A percentile compares a stretch with the other conserved stretches of the same genome.
Evolutionary conservation across 805 yeast genomes (phyloP).

Genomic region (Nakazawaea peltata): DNA sequence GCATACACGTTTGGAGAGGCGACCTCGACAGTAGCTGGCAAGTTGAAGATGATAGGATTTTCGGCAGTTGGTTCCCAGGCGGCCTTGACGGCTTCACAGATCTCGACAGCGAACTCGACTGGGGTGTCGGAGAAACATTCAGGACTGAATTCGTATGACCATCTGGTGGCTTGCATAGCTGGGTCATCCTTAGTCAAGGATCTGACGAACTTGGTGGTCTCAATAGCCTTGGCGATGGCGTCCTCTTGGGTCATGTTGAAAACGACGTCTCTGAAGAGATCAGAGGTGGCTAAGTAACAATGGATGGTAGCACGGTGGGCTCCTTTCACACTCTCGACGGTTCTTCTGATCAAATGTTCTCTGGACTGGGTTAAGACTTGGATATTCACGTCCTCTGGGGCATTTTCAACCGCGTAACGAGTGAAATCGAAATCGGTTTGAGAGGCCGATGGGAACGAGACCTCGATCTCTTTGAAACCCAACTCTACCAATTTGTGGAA

Average conservation of each 20-base stretch:
- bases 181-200: conserved; percentile 74
- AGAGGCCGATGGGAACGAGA: conserved; percentile 74
- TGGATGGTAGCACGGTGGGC: conserved; percentile 69
- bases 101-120: conserved; percentile 62
- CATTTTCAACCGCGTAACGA: conserved; percentile 68
- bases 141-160: conserved; percentile 74
- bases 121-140: conserved; percentile 75
- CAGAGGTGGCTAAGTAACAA: conserved; percentile 70
- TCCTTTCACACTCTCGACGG: conserved; percentile 65
- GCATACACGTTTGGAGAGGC: conserved; percentile 72
- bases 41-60: conserved; percentile 66
- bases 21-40: conserved; percentile 78
- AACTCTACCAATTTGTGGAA: conserved; percentile 64
- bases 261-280: conserved; percentile 66
- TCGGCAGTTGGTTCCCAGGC: conserved; percentile 78
- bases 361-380: conserved; percentile 75
- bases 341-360: conserved; percentile 64
- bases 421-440: conserved; percentile 81
- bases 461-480: conserved; percentile 79
- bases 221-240: conserved; percentile 61
- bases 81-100: conserved; percentile 71
- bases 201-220: conserved; percentile 59
- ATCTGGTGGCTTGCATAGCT: conserved; percentile 47
- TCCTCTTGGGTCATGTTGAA: conserved; percentile 65
- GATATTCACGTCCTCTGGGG: conserved; percentile 67